Base-by-base conservation (phyloP, 2,329 filamentous ascomycete genomes). In the Phialocephala subalpina region DNA sequence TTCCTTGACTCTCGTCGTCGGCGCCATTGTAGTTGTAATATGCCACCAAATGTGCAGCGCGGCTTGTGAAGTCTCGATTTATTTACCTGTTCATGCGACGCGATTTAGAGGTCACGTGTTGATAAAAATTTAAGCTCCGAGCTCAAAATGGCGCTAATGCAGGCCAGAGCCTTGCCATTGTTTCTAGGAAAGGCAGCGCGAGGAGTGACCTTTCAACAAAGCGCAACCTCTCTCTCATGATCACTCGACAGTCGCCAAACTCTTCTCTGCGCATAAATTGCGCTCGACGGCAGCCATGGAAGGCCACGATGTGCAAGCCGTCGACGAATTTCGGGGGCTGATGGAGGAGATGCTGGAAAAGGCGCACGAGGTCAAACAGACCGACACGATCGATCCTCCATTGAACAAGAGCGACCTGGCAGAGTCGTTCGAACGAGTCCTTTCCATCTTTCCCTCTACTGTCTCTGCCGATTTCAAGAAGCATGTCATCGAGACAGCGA, bases 401-500 rank as follows among this genome's bases (percentile, higher is more conserved):
- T 83, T 97, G 69, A 88, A 87, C 33, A 91, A 94, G 76, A 82
- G 87, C 60, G 87, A 93, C 75, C 85, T 91, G 67, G 80, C 82
- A 33, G 78, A 84, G 65, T 76, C 88, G 20, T 78, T 82, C 42
- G 77, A 75, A 33, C 81, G 80, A 69, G 76, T 89, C 11, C 77
- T 78, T 25, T 73, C 75, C 33, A 76, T 84, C n/a, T 78, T 70
- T 55, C 77, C 55, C 63, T 33, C 49, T 18, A 53, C 49, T 12
- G 20, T 53, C 14, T 68, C 69, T 9, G 47, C 66, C 42, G 76
- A 77, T 11, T 59, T 68, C 35, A 76, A 73, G 61, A 83, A 83
- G 70, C 82, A 73, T 38, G 85, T 92, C 25, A 87, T 97, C 56
- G 96, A 98, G 78, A 94, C 91, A 20, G 94, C 93, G 12, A 92